A percentile compares a stretch with the other conserved stretches of the same genome.
These are phyloP conservation scores for Lactarius indigo DNA, from an alignment of 768 basidiomycete species.

Conservation along the genomic window DNA sequence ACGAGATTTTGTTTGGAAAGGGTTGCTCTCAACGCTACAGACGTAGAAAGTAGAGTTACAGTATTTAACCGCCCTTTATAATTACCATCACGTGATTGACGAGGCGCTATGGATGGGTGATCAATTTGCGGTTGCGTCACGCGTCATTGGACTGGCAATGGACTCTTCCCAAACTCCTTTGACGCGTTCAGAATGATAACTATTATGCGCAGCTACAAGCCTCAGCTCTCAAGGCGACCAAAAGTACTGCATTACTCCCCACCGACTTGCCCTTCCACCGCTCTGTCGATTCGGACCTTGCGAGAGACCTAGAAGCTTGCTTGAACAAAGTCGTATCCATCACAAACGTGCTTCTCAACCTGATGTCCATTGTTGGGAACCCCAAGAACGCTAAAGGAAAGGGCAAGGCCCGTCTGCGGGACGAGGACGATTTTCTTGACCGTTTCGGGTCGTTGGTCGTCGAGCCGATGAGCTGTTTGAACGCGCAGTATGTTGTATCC, in stretches of 20 bases:
- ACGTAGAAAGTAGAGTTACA: conserved; percentile 9
- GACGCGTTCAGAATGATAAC: conserved; percentile 34
- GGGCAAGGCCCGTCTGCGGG: conserved; percentile 53
- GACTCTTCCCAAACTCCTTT: conserved; percentile 8
- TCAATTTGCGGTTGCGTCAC: no score
- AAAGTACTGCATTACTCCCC: conserved; percentile 58
- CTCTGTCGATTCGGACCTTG: conserved; percentile 72
- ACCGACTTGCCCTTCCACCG: conserved; percentile 85
- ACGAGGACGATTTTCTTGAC: conserved; percentile 81
- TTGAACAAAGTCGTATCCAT: conserved; percentile 63
- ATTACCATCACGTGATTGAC: conserved; percentile 16
- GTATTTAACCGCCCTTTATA: no score
- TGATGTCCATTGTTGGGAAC: conserved; percentile 45
- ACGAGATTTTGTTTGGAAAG: conserved; percentile 60
- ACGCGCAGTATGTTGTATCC: conserved; percentile 55
- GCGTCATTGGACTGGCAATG: background rate
- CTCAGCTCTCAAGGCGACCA: conserved; percentile 59
- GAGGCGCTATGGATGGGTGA: conserved; percentile 6
- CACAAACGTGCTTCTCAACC: conserved; percentile 58
- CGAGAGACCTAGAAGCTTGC: conserved; percentile 64
- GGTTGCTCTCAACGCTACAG: conserved; percentile 30
- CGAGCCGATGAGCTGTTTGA: conserved; percentile 82
- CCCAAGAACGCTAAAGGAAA: conserved; percentile 38
- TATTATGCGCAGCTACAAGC: conserved; percentile 59
- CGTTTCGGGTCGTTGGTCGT: conserved; percentile 73